A percentile compares a stretch with the other conserved stretches of the same genome.
Evolutionary conservation across 306 rosid species (phyloP).

Genomic region (Vachellia pachyceras): DNA sequence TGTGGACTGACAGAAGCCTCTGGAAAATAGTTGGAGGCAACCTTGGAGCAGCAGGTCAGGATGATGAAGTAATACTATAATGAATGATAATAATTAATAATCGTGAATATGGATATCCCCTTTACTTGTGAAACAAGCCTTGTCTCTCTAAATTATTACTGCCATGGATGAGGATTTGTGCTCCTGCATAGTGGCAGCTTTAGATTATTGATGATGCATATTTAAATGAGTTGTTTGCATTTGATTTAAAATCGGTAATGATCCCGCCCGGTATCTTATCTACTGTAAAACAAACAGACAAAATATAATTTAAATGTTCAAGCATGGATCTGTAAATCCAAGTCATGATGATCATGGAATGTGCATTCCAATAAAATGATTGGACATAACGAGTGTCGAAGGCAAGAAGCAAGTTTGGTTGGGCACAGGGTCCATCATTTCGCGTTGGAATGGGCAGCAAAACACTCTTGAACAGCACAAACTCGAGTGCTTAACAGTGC

Average conservation of each 20-base stretch:
- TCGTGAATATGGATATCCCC: constrained; percentile 10
- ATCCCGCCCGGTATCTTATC: not conserved
- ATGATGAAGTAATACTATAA: too few species aligned
- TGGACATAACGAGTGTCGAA: not conserved
- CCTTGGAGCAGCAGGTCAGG: not conserved
- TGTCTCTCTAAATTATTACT: not conserved
- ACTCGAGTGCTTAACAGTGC: not conserved
- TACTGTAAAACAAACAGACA: not conserved
- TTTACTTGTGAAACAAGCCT: constrained; percentile 41
- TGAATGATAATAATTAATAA: not conserved
- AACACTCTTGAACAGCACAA: not conserved
- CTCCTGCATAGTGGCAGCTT: not conserved
- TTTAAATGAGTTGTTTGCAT: not conserved
- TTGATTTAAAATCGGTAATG: not conserved
- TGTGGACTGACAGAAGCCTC: not conserved
- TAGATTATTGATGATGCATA: not conserved
- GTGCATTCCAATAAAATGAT: not conserved
- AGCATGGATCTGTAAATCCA: not conserved
- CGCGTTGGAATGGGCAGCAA: not conserved
- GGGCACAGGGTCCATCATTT: not conserved
- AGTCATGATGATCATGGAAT: not conserved
- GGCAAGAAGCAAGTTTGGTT: not conserved
- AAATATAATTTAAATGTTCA: too few species aligned
- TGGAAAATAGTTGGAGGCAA: not conserved
- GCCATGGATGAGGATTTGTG: not conserved